Evolutionary conservation across 2,329 filamentous ascomycete species (phyloP).

Genomic region (Gnomoniopsis smithogilvyi): DNA sequence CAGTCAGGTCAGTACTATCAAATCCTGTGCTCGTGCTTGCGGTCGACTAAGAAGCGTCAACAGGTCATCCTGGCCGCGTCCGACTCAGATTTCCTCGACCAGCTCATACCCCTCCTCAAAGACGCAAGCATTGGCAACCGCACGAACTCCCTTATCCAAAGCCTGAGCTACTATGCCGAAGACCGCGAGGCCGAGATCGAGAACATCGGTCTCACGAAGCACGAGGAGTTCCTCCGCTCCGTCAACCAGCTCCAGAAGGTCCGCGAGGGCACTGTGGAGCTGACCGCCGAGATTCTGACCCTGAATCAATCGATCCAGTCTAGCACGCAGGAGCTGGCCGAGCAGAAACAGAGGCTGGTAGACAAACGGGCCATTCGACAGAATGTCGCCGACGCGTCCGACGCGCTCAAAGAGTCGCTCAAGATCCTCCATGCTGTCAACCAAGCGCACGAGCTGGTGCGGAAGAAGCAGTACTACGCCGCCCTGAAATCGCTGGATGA

Average conservation of each 20-base stretch:
- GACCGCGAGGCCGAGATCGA: conserved; percentile 92
- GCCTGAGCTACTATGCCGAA: conserved; percentile 75
- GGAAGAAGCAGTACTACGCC: conserved; percentile 92
- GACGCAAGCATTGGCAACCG: conserved; percentile 78
- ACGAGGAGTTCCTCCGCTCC: conserved; percentile 92
- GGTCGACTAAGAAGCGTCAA: conserved; percentile 10
- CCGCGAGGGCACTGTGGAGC: conserved; percentile 80
- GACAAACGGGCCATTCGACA: conserved; percentile 89
- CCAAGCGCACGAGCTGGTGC: conserved; percentile 85
- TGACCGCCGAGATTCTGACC: conserved; percentile 88
- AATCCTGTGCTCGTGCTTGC: neutral
- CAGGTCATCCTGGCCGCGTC: conserved; percentile 92
- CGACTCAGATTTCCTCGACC: conserved; percentile 91
- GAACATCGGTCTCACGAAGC: conserved; percentile 88
- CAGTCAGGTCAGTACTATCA: conserved; percentile 20
- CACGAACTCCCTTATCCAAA: conserved; percentile 70
- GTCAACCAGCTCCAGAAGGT: conserved; percentile 93
- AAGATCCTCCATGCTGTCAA: conserved; percentile 92
- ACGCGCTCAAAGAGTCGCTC: conserved; percentile 84
- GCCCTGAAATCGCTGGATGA: conserved; percentile 93
- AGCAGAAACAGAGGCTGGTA: conserved; percentile 91
- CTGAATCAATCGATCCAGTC: conserved; percentile 93
- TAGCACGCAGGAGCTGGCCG: conserved; percentile 89
- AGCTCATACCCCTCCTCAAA: conserved; percentile 89
- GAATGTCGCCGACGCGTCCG: conserved; percentile 90